phyloP scores from a whole-genome alignment of 164 flowering plant genomes.

The Tetracentron sinense region DNA sequence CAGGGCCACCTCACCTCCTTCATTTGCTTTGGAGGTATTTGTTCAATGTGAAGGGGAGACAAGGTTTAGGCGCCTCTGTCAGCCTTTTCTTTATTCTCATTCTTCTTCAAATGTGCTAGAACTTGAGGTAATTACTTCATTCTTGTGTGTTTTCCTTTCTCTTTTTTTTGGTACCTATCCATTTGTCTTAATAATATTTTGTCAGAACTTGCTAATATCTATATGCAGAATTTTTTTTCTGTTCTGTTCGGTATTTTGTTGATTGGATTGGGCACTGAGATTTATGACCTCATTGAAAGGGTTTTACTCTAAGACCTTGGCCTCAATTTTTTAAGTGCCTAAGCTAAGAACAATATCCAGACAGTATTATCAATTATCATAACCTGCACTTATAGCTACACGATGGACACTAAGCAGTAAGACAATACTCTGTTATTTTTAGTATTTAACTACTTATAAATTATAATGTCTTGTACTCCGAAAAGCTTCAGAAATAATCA shows the following conservation, averaged over 20 bases:
- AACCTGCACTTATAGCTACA: background rate
- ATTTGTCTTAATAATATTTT: background rate
- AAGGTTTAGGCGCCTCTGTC: slow-evolving; percentile 89
- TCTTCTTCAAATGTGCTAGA: slow-evolving; percentile 92
- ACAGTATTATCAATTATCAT: too few species aligned
- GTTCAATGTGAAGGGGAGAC: slow-evolving; percentile 95
- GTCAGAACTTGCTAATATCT: background rate
- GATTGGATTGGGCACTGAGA: background rate
- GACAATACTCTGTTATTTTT: too few species aligned
- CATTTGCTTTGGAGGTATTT: slow-evolving; percentile 97
- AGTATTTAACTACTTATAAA: too few species aligned
- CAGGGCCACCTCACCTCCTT: slow-evolving; percentile 95
- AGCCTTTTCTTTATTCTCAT: slow-evolving; percentile 89
- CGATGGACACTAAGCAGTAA: too few species aligned
- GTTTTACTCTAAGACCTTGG: too few species aligned
- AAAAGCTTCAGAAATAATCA: too few species aligned
- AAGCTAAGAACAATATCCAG: background rate
- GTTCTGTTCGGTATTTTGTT: background rate
- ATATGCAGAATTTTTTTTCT: background rate
- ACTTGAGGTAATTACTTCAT: slow-evolving; percentile 69
- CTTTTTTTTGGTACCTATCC: background rate
- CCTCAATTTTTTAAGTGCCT: too few species aligned
- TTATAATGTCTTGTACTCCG: too few species aligned
- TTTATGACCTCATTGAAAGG: background rate
- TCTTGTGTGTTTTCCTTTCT: background rate